These are phyloP conservation scores for Fusarium pseudoanthophilum DNA, from an alignment of 2,329 filamentous ascomycete genomes.

Conservation along the genomic window DNA sequence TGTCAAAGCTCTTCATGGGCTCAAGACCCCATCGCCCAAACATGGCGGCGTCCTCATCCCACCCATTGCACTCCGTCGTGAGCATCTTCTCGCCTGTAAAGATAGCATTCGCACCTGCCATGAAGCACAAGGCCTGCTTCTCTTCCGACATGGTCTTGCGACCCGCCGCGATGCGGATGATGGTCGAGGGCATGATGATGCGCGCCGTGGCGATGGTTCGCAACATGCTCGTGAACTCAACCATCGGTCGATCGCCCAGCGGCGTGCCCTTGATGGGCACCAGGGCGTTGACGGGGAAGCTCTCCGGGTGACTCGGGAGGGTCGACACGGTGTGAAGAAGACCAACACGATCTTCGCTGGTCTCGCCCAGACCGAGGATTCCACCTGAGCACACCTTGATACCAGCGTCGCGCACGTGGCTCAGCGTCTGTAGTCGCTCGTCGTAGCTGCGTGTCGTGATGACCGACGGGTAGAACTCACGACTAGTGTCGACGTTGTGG, in stretches of 20 bases:
- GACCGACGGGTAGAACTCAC: slow-evolving; percentile 87
- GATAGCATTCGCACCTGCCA: slow-evolving; percentile 92
- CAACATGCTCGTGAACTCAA: slow-evolving; percentile 81
- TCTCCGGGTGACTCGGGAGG: slow-evolving; percentile 84
- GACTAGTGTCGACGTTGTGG: slow-evolving; percentile 91
- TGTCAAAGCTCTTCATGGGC: slow-evolving; percentile 73
- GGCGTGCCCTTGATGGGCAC: slow-evolving; percentile 93
- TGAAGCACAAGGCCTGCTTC: slow-evolving; percentile 89
- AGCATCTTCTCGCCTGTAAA: slow-evolving; percentile 97
- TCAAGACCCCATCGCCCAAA: slow-evolving; percentile 84
- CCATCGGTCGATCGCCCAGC: slow-evolving; percentile 76
- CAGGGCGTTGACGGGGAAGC: slow-evolving; percentile 89
- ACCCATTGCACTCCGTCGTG: slow-evolving; percentile 90
- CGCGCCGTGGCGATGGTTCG: slow-evolving; percentile 86
- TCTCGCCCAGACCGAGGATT: slow-evolving; percentile 87
- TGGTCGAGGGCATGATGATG: slow-evolving; percentile 84
- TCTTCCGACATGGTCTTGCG: slow-evolving; percentile 87
- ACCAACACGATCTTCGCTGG: slow-evolving; percentile 80
- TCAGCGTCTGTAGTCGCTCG: slow-evolving; percentile 82
- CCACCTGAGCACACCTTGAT: slow-evolving; percentile 92
- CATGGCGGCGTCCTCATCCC: slow-evolving; percentile 87
- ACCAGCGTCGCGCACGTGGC: slow-evolving; percentile 83
- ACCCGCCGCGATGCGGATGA: slow-evolving; percentile 87
- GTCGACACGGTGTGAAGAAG: slow-evolving; percentile 85
- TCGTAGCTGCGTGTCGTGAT: slow-evolving; percentile 90